Conservation (phyloP, 176 grass and related monocot genomes). For the Oryza punctata region DNA sequence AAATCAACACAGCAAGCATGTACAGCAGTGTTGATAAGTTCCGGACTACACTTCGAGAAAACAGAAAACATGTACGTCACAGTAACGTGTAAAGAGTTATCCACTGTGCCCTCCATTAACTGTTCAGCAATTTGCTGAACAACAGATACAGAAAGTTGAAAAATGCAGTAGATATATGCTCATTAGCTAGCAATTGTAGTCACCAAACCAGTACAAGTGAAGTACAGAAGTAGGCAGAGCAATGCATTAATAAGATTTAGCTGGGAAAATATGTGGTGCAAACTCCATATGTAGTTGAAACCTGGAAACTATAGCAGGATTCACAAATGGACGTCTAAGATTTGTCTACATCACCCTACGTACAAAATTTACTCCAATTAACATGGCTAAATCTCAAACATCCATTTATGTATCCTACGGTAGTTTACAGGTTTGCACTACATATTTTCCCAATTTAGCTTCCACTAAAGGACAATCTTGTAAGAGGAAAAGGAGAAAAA, state of each 20-base stretch:
- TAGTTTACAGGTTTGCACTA: too few species aligned
- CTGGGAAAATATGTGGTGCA: too few species aligned
- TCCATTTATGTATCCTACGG: too few species aligned
- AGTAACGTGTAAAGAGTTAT: neutral
- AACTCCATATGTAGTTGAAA: too few species aligned
- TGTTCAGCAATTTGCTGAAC: neutral
- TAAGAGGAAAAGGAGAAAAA: neutral
- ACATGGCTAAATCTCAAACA: too few species aligned
- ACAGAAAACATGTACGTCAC: neutral
- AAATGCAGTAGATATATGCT: neutral
- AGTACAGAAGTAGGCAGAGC: neutral
- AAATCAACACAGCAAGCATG: too few species aligned
- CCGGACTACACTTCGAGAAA: neutral
- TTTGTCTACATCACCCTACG: too few species aligned
- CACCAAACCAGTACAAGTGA: neutral
- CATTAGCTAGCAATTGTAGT: constrained; percentile 4
- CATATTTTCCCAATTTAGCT: too few species aligned
- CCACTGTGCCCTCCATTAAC: too few species aligned
- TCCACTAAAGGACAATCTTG: constrained; percentile 11
- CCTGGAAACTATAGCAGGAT: too few species aligned
- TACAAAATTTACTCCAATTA: too few species aligned
- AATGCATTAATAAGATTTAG: neutral
- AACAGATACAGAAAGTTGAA: neutral
- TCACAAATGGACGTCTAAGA: too few species aligned
- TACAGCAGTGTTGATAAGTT: neutral